These are phyloP conservation scores for Teratosphaeria zuluensis DNA, from an alignment of 2,329 filamentous ascomycete genomes.

Conservation along the genomic window DNA sequence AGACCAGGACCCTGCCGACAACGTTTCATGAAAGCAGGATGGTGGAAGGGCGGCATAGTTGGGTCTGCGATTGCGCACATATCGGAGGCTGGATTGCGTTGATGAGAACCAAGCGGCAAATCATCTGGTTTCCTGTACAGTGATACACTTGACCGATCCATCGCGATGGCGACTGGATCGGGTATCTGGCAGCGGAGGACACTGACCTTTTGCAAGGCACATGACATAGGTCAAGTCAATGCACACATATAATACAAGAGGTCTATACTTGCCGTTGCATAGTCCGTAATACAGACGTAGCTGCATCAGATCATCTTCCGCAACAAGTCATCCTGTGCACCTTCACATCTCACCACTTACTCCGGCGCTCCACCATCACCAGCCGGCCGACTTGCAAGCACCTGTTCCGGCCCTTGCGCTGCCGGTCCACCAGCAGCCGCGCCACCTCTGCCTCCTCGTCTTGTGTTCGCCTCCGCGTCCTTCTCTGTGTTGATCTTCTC, in stretches of 20 bases:
- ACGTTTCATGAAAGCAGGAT: neutral
- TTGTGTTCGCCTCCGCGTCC: constrained; percentile 91
- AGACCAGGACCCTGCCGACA: neutral
- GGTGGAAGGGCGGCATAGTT: neutral
- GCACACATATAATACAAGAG: neutral
- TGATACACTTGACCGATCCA: too few relatives aligned
- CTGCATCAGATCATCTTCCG: neutral
- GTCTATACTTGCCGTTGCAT: neutral
- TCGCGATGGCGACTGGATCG: too few relatives aligned
- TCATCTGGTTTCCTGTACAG: too few relatives aligned
- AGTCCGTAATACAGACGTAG: neutral
- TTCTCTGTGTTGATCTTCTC: constrained; percentile 99
- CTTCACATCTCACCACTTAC: neutral
- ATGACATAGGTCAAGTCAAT: neutral
- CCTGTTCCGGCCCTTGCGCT: constrained; percentile 24
- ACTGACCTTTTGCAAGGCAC: too few relatives aligned
- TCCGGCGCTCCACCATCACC: constrained; percentile 18
- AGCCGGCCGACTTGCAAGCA: constrained; percentile 26
- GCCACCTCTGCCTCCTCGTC: constrained; percentile 59
- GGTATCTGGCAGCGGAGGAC: too few relatives aligned
- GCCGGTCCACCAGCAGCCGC: constrained; percentile 12
- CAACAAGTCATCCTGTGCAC: neutral
- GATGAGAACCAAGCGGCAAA: neutral
- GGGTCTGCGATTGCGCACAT: neutral
- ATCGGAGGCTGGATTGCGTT: neutral